Base-by-base conservation (phyloP, 345 rosid species). In the Aurinia saxatilis region DNA sequence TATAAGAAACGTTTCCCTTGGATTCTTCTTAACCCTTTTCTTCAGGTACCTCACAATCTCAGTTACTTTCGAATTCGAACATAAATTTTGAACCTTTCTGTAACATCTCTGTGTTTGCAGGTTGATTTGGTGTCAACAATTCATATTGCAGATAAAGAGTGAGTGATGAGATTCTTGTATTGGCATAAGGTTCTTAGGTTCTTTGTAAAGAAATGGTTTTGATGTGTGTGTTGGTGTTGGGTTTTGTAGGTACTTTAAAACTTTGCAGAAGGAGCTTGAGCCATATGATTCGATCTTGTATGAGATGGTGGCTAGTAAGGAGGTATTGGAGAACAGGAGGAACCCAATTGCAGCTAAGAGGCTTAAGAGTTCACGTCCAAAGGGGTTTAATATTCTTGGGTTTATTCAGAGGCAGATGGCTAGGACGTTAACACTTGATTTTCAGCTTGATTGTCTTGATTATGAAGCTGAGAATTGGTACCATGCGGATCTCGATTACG, bases 401-500 rank as follows among this genome's bases (percentile, higher is more conserved):
- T 90, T 77, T 72, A 81, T 93, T 68, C 97, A 90, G 61, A 73
- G 95, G 12, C 95, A 82, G 79, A 93, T 90, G 96, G 90, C 97
- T 17, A 73, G 81, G 53, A 67, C 81, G 13, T 81, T 89, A 5
- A 62, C 53, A 37, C 99, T 90, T 60, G 88, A 90, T 79, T 93
- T 87, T 77, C 99, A 93, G 68, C 78, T 84, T 30, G 99, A 90
- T 69, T 85, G 91, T 75, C 78, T 93, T 5, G 87, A 90, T 77
- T 93, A 87, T 55, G 79, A 85, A 15, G 75, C 78, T 57, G 76
- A 80, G 66, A 93, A 87, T 59, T 93, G 97, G 95, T 82, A 78
- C 73, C 97, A 90, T 55, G 99, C 99, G 15, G 99, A 93, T 84
- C 99, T 93, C 34, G 99, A 90, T 62, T 81, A 68, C 35, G 97